phyloP scores from a whole-genome alignment of 148 eudicot species.

The Rhododendron griersonianum region DNA sequence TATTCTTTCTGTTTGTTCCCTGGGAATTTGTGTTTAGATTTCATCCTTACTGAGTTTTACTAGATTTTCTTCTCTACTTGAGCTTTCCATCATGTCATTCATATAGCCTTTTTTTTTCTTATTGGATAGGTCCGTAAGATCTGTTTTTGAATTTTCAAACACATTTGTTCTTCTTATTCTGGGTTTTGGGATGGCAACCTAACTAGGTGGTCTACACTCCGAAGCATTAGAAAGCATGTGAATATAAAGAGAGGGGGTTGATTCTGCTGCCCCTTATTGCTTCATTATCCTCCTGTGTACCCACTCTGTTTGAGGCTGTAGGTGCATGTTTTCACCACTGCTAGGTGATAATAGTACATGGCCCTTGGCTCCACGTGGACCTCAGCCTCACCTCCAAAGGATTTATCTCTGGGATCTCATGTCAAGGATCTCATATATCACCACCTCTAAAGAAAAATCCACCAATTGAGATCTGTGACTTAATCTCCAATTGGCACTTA shows the following conservation, averaged over 20 bases:
- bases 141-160: not conserved
- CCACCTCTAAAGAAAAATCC: not conserved
- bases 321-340: not conserved
- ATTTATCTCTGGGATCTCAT: not conserved
- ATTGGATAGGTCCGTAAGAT: not conserved
- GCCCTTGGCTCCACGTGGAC: not conserved
- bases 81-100: not conserved
- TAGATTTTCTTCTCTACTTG: not conserved
- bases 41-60: not conserved
- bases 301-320: not conserved
- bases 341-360: not conserved
- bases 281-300: not conserved
- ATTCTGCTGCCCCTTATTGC: not conserved
- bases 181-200: slow-evolving; percentile 3
- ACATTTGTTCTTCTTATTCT: not conserved
- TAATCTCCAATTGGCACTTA: not conserved
- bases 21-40: not conserved
- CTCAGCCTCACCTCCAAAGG: not conserved
- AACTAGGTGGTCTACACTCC: not conserved
- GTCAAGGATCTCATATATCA: not conserved
- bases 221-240: not conserved
- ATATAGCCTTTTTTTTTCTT: not conserved
- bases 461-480: not conserved
- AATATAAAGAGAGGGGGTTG: not conserved
- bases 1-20: slow-evolving; percentile 9